Evolutionary conservation across 140 eudicot species (phyloP).

Genomic region (Artemisia princeps): DNA sequence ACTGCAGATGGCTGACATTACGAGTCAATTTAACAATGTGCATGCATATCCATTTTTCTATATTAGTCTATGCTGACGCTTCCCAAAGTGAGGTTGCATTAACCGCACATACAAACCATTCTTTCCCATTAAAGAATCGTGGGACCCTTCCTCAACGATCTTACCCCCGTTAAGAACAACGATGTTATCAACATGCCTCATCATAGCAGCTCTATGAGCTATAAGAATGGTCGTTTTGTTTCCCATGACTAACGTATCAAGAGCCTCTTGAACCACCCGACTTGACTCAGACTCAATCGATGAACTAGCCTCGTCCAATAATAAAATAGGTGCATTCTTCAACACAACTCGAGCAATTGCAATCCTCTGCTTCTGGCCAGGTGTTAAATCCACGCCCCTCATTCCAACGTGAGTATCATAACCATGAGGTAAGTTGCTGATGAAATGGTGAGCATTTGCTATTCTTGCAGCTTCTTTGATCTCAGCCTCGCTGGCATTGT

Average conservation of each 20-base stretch:
- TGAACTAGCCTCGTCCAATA: constrained; percentile 93
- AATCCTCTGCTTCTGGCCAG: constrained; percentile 92
- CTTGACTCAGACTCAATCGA: constrained; percentile 90
- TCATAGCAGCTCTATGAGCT: constrained; percentile 96
- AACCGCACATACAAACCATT: constrained; percentile 81
- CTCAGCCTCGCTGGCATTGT: constrained; percentile 92
- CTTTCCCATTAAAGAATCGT: constrained; percentile 65
- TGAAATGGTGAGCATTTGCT: constrained; percentile 94
- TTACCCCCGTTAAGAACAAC: constrained; percentile 90
- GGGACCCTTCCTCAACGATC: constrained; percentile 86
- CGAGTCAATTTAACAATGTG: constrained; percentile 12
- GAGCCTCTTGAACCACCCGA: constrained; percentile 92
- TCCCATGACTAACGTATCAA: constrained; percentile 87
- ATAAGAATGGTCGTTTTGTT: constrained; percentile 84
- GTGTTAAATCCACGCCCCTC: constrained; percentile 93
- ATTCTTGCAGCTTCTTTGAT: constrained; percentile 94
- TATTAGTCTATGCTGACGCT: constrained; percentile 75
- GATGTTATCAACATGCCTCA: constrained; percentile 92
- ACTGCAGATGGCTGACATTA: constrained; percentile 16
- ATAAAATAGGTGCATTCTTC: constrained; percentile 83
- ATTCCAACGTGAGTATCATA: constrained; percentile 95
- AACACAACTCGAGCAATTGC: constrained; percentile 92
- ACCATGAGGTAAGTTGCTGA: constrained; percentile 90
- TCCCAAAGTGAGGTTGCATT: constrained; percentile 89
- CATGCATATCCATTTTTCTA: constrained; percentile 29